phyloP scores from a whole-genome alignment of 805 yeast genomes.

The Candida golubevii region DNA sequence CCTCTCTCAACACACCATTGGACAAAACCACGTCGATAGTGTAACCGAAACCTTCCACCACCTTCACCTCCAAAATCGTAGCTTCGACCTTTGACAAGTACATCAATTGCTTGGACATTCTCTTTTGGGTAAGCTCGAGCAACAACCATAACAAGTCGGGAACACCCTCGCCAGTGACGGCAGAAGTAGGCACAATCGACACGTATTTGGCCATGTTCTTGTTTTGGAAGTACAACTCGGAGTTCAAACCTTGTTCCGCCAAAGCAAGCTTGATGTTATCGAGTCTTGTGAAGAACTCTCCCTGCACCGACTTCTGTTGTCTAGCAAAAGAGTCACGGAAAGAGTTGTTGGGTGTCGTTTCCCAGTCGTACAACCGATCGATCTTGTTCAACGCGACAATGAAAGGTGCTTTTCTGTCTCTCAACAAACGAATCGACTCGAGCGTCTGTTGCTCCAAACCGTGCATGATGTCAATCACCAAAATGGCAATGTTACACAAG shows the following conservation, averaged over 20 bases:
- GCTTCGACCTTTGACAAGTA: slow-evolving; percentile 93
- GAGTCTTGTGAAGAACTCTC: slow-evolving; percentile 86
- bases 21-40: slow-evolving; percentile 96
- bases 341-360: slow-evolving; percentile 82
- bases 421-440: slow-evolving; percentile 85
- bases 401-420: slow-evolving; percentile 98
- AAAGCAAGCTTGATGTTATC: slow-evolving; percentile 82
- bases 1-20: slow-evolving; percentile 93
- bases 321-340: slow-evolving; percentile 89
- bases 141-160: slow-evolving; percentile 96
- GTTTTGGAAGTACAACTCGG: slow-evolving; percentile 94
- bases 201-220: slow-evolving; percentile 90
- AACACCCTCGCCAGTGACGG: slow-evolving; percentile 99
- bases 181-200: slow-evolving; percentile 97
- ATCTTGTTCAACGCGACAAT: slow-evolving; percentile 95
- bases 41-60: slow-evolving; percentile 96
- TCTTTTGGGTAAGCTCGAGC: slow-evolving; percentile 92
- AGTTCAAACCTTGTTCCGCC: slow-evolving; percentile 97
- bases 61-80: slow-evolving; percentile 95
- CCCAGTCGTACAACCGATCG: slow-evolving; percentile 97
- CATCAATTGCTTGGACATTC: slow-evolving; percentile 98
- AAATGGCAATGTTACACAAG: slow-evolving; percentile 96
- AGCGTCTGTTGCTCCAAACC: slow-evolving; percentile 97
- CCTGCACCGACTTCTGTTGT: slow-evolving; percentile 81
- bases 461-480: slow-evolving; percentile 98